Conservation (phyloP, 768 basidiomycete genomes). For the Tricholoma terreum region DNA sequence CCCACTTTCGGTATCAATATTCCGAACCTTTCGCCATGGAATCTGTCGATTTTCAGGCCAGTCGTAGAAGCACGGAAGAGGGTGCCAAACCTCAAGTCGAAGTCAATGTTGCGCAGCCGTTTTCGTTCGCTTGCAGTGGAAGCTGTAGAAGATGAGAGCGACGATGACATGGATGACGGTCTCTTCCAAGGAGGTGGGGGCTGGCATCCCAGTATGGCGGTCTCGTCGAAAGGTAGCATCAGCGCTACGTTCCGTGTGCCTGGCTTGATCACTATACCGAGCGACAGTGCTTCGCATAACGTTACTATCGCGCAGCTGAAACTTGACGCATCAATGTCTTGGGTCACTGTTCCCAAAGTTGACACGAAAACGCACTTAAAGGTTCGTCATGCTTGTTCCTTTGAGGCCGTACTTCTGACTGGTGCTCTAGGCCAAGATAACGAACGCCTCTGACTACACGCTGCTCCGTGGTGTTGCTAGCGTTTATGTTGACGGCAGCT, state of each 20-base stretch:
- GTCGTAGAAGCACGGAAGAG: not conserved
- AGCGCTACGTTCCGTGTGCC: conserved; percentile 41
- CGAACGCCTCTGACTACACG: conserved; percentile 53
- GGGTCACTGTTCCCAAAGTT: conserved; percentile 39
- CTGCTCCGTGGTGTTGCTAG: conserved; percentile 46
- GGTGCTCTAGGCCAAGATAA: conserved; percentile 39
- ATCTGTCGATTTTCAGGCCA: conserved; percentile 3
- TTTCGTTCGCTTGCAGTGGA: not conserved
- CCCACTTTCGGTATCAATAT: conserved; percentile 35
- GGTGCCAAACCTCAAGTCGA: too few species aligned
- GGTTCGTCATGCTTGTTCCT: conserved; percentile 17
- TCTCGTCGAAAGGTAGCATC: conserved; percentile 36
- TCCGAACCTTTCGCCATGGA: conserved; percentile 33
- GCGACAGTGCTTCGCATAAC: conserved; percentile 37
- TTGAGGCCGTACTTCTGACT: not conserved
- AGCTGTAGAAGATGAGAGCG: not conserved
- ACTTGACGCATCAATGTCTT: conserved; percentile 39
- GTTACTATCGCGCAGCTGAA: conserved; percentile 38
- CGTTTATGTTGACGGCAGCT: conserved; percentile 55
- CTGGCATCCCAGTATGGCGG: conserved; percentile 20
- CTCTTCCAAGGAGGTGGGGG: not conserved
- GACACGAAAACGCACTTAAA: conserved; percentile 38
- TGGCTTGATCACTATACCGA: conserved; percentile 40
- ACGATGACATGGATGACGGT: not conserved
- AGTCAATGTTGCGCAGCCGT: too few species aligned